These are phyloP conservation scores for Acanthamoeba rhysodes DNA, from an alignment of 208 protist genomes.

Conservation along the genomic window DNA sequence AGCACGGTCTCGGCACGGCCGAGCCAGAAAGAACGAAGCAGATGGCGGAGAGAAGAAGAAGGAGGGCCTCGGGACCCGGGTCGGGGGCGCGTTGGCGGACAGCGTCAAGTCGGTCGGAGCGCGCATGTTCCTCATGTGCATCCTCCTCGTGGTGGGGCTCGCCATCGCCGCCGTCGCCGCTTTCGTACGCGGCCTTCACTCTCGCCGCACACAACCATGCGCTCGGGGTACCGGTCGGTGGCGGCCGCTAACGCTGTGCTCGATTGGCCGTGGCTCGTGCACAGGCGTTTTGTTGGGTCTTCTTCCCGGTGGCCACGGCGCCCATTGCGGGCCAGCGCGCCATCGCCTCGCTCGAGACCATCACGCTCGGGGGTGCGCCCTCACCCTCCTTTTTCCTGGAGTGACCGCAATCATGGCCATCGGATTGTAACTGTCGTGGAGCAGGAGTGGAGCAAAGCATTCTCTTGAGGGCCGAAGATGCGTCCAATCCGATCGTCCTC, in stretches of 20 bases:
- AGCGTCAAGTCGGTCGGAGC: slow-evolving; percentile 2
- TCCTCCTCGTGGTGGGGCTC: background rate
- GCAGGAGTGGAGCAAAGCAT: slow-evolving; percentile 22
- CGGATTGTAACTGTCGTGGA: background rate
- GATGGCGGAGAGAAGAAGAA: background rate
- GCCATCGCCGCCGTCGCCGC: background rate
- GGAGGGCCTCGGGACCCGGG: background rate
- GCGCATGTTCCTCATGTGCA: slow-evolving; percentile 9
- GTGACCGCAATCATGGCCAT: background rate
- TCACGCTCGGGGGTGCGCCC: background rate
- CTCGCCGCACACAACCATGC: no score
- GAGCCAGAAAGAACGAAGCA: background rate
- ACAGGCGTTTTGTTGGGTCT: background rate
- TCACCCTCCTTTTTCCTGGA: background rate
- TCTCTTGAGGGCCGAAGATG: background rate
- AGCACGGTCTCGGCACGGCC: background rate
- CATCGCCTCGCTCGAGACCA: slow-evolving; percentile 25
- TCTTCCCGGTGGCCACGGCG: background rate
- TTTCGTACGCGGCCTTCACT: background rate
- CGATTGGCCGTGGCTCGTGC: background rate
- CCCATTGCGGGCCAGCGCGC: slow-evolving; percentile 1
- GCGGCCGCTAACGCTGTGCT: background rate
- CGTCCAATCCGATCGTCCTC: slow-evolving; percentile 27
- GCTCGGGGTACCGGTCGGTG: no score
- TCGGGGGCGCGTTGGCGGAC: background rate